Percentiles rank a stretch among this genome's conserved stretches.
Evolutionary conservation across 2,329 filamentous ascomycete genomes (phyloP).

Genomic region (Sarocladium oryzae): DNA sequence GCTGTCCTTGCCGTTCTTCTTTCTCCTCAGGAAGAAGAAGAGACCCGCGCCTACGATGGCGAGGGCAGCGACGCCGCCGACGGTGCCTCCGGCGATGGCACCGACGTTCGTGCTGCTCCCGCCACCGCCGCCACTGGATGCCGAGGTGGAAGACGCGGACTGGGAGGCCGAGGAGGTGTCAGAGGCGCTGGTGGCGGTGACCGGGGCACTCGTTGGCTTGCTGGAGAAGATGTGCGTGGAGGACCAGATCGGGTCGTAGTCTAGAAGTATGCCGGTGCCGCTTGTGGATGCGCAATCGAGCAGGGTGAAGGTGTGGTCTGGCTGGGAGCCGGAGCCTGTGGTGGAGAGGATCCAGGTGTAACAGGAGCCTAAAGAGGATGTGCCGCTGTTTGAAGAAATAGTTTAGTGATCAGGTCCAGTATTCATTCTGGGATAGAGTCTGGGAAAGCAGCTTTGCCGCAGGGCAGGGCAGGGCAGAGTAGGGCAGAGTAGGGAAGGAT

Average conservation of each 20-base stretch:
- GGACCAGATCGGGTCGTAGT: slow-evolving; percentile 22
- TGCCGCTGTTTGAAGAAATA: slow-evolving; percentile 12
- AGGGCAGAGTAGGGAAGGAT: background rate
- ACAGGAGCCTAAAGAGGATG: slow-evolving; percentile 16
- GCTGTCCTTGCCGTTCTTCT: slow-evolving; percentile 15
- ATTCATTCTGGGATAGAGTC: too few species aligned
- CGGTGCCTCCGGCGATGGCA: slow-evolving; percentile 39
- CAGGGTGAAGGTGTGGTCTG: slow-evolving; percentile 17
- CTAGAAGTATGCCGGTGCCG: slow-evolving; percentile 22
- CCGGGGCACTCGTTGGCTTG: background rate
- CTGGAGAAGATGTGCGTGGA: slow-evolving; percentile 15
- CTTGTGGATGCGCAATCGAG: slow-evolving; percentile 20
- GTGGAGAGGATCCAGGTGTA: slow-evolving; percentile 24
- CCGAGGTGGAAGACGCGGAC: slow-evolving; percentile 12
- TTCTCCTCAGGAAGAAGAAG: slow-evolving; percentile 35
- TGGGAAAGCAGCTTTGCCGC: background rate
- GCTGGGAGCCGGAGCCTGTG: slow-evolving; percentile 12
- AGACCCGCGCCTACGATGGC: slow-evolving; percentile 31
- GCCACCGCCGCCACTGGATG: slow-evolving; percentile 19
- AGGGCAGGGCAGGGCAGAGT: slow-evolving; percentile 9
- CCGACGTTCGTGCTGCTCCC: slow-evolving; percentile 27
- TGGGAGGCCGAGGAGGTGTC: slow-evolving; percentile 8
- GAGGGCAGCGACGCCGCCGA: slow-evolving; percentile 38
- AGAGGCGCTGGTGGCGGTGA: slow-evolving; percentile 5
- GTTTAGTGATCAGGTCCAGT: background rate